These are phyloP conservation scores for Mycena rosella DNA, from an alignment of 768 basidiomycete species.

Conservation along the genomic window DNA sequence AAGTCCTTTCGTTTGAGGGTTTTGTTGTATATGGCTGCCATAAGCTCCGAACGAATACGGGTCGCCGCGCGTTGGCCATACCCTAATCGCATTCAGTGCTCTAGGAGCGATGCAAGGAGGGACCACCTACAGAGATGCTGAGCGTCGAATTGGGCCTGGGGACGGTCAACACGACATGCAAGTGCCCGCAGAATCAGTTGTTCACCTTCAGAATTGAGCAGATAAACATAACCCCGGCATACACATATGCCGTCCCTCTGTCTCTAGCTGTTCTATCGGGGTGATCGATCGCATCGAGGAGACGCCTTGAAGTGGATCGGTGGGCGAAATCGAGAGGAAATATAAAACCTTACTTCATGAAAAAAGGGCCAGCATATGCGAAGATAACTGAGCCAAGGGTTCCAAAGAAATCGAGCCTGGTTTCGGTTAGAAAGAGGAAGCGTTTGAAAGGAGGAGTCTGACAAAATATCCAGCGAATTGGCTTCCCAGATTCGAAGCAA, in stretches of 20 bases:
- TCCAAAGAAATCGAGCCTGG: constrained; percentile 72
- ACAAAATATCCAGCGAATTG: constrained; percentile 63
- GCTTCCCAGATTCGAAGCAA: constrained; percentile 58
- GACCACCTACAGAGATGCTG: constrained; percentile 30
- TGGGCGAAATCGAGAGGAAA: background rate
- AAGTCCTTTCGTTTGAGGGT: constrained; percentile 86
- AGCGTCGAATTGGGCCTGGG: constrained; percentile 29
- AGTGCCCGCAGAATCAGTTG: background rate
- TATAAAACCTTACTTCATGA: constrained; percentile 71
- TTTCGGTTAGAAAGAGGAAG: background rate
- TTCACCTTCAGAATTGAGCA: constrained; percentile 67
- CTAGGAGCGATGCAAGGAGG: background rate
- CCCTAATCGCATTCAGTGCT: constrained; percentile 60
- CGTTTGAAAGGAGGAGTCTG: constrained; percentile 23
- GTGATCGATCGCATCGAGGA: constrained; percentile 48
- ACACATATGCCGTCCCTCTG: constrained; percentile 77
- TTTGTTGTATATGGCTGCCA: constrained; percentile 92
- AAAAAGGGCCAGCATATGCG: constrained; percentile 86
- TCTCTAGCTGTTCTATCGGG: constrained; percentile 61
- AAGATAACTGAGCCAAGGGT: constrained; percentile 79
- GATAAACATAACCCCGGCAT: constrained; percentile 80
- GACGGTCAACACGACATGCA: background rate
- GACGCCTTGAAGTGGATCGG: constrained; percentile 10
- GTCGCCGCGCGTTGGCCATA: constrained; percentile 81
- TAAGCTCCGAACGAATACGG: constrained; percentile 81